These are phyloP conservation scores for Rhododendron simsii DNA, from an alignment of 148 eudicot species.

Conservation along the genomic window DNA sequence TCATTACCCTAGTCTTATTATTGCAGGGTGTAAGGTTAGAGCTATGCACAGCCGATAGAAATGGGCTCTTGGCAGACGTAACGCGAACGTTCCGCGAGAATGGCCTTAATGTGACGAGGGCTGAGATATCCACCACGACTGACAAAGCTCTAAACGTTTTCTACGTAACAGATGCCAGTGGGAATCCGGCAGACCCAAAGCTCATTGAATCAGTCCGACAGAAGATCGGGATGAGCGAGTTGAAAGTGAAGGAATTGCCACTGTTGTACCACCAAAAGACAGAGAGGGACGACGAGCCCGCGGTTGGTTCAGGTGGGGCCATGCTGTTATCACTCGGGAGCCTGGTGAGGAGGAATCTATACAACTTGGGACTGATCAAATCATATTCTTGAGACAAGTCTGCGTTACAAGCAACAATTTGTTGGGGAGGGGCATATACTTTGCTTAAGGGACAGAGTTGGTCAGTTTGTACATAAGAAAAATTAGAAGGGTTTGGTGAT, in stretches of 20 bases:
- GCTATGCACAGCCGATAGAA: constrained; percentile 51
- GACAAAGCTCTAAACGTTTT: constrained; percentile 62
- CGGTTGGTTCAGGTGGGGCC: constrained; percentile 62
- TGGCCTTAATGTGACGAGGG: constrained; percentile 77
- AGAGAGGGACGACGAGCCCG: constrained; percentile 37
- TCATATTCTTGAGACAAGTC: constrained; percentile 52
- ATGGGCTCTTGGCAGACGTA: constrained; percentile 67
- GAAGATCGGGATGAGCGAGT: constrained; percentile 42
- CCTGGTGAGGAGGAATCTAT: constrained; percentile 73
- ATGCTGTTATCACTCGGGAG: constrained; percentile 78
- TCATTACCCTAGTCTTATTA: not conserved
- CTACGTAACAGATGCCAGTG: constrained; percentile 68
- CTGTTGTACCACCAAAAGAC: constrained; percentile 35
- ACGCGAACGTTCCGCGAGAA: constrained; percentile 85
- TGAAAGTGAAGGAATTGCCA: constrained; percentile 85
- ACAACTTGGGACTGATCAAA: constrained; percentile 71
- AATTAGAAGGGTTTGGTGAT: constrained; percentile 30
- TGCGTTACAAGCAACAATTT: not conserved
- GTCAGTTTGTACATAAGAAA: constrained; percentile 36
- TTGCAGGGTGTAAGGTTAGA: constrained; percentile 84
- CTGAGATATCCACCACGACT: constrained; percentile 70
- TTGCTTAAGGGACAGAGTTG: constrained; percentile 32
- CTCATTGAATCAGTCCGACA: constrained; percentile 59
- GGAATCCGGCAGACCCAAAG: constrained; percentile 53
- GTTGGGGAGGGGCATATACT: constrained; percentile 23